Conservation (phyloP, 2,329 filamentous ascomycete species). For the Thermoascus crustaceus region DNA sequence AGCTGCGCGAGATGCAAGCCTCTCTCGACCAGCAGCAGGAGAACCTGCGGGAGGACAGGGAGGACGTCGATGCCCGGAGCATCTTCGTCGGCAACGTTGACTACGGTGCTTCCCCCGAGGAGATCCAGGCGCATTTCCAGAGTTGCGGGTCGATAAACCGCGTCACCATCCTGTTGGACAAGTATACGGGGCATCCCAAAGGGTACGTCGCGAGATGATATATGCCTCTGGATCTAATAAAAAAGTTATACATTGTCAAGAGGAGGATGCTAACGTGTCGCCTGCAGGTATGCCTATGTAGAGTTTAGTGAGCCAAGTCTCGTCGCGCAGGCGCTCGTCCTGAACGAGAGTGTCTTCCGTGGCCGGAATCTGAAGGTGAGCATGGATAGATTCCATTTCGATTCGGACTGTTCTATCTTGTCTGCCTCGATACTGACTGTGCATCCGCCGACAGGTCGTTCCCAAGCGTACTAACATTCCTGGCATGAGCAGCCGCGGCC, state of each 20-base stretch:
- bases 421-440: slow-evolving; percentile 12
- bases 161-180: slow-evolving; percentile 93
- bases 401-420: background rate
- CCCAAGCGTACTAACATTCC: slow-evolving; percentile 96
- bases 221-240: slow-evolving; percentile 5
- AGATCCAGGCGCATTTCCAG: slow-evolving; percentile 97
- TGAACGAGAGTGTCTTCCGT: slow-evolving; percentile 95
- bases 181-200: slow-evolving; percentile 98
- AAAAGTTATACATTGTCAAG: slow-evolving; percentile 13
- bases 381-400: slow-evolving; percentile 2
- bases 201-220: slow-evolving; percentile 73
- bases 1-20: slow-evolving; percentile 79
- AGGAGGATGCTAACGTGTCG: slow-evolving; percentile 11
- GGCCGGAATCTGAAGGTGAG: slow-evolving; percentile 88
- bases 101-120: slow-evolving; percentile 92
- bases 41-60: slow-evolving; percentile 81
- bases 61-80: slow-evolving; percentile 88
- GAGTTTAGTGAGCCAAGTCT: slow-evolving; percentile 93
- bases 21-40: slow-evolving; percentile 76
- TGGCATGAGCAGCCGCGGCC: slow-evolving; percentile 80
- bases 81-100: slow-evolving; percentile 99
- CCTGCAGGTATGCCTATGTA: slow-evolving; percentile 89
- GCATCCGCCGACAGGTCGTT: slow-evolving; percentile 52
- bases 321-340: slow-evolving; percentile 83
- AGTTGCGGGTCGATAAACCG: slow-evolving; percentile 96